These are phyloP conservation scores for Vigna radiata DNA, from an alignment of 306 rosid species.

Conservation along the genomic window DNA sequence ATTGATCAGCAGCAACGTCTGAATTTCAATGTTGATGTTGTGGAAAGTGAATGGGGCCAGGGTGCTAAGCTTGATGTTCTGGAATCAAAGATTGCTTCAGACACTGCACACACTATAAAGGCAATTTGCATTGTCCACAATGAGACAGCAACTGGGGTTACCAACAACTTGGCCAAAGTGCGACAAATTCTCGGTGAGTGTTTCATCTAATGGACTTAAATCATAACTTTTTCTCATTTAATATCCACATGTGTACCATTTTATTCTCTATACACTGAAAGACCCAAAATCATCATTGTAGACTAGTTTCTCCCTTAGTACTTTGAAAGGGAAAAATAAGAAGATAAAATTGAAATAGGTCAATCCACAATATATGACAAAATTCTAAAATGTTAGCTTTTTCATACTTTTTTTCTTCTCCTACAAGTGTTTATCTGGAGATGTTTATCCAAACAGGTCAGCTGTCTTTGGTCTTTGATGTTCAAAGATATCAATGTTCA, in stretches of 20 bases:
- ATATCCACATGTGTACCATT: neutral
- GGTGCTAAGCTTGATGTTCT: slow-evolving; percentile 92
- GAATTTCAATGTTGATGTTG: slow-evolving; percentile 88
- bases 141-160: slow-evolving; percentile 98
- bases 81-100: slow-evolving; percentile 87
- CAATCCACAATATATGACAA: no score
- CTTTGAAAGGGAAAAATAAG: no score
- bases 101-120: slow-evolving; percentile 79
- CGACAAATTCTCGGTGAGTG: slow-evolving; percentile 83
- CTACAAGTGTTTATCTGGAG: no score
- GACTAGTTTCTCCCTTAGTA: no score
- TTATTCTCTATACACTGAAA: slow-evolving; percentile 15
- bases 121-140: slow-evolving; percentile 97
- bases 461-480: neutral
- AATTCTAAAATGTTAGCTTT: no score
- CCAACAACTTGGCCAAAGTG: slow-evolving; percentile 83
- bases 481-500: neutral
- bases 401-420: no score
- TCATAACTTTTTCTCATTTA: slow-evolving; percentile 4
- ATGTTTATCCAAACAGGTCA: no score
- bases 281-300: neutral
- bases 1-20: slow-evolving; percentile 99
- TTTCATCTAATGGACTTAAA: slow-evolving; percentile 1
- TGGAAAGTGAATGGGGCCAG: slow-evolving; percentile 96
- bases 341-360: no score